Evolutionary conservation across 768 basidiomycete genomes (phyloP), one percentile per base, ranked within the genome.

Genomic region (Hygrocybe punicea): DNA sequence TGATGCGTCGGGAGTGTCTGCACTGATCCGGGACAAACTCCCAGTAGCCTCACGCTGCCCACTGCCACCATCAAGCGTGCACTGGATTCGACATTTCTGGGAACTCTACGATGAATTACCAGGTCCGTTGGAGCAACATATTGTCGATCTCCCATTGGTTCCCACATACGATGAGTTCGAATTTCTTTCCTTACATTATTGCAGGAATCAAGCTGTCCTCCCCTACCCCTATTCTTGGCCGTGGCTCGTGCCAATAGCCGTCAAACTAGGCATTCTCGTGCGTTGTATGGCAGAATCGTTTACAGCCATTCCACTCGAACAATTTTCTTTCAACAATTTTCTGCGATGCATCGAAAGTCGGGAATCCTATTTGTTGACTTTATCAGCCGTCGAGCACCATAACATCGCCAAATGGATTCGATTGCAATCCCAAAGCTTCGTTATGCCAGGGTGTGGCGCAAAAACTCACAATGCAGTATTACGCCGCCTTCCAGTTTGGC

Each of bases 401-500:
- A 29, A 29, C 4, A 29, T 29, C 29, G 29, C 29, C 4, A 8
- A 29, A 29, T 29, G 29, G 29, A 29, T 29, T 8, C 29, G 29
- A 29, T 4, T 4, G 29, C 29, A 29, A 29, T 29, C 29, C 4
- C 4, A 4, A 29, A 29, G 4, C 29, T 29, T 29, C 29, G 4
- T 29, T 4, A 8, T 4, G 29, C 29, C 8, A 4, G 8, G 8
- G 8, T 8, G 8, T 29, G 8, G 29, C 29, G 4, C 29, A 29
- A 29, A 29, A 29, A 29, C 8, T 4, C 29, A 4, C 29, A 29
- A 29, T 4, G 8, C 4, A 29, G 29, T 29, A 29, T 8, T 29
- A 29, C 8, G 4, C 29, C 8, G 42, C n/a, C 66, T 79, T 45
- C 76, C 77, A 13, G 68, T 76, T 17, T 74, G 73, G 74, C 63